phyloP scores from a whole-genome alignment of 805 yeast genomes.

The Cyberlindnera saturnus region DNA sequence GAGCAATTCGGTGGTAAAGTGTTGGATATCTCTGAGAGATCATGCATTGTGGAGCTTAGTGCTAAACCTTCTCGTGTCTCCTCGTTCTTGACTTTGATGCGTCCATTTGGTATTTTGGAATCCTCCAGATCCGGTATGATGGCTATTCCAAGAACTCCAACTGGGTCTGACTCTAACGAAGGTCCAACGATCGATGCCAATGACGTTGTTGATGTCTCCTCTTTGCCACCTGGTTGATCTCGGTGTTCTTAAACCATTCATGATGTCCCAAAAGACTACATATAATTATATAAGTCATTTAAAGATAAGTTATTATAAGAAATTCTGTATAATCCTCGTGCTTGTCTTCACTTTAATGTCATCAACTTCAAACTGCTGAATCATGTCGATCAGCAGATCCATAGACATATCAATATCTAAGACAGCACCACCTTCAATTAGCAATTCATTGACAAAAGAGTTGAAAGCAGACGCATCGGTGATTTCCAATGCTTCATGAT shows the following conservation, averaged over 20 bases:
- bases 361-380: constrained; percentile 30
- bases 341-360: constrained; percentile 23
- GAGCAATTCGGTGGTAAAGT: constrained; percentile 89
- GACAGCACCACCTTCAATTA: constrained; percentile 33
- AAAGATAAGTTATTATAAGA: neutral
- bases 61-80: constrained; percentile 91
- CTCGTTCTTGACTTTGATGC: constrained; percentile 79
- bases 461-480: constrained; percentile 35
- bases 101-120: constrained; percentile 95
- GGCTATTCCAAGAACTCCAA: constrained; percentile 95
- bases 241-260: neutral
- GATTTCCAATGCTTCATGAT: constrained; percentile 38
- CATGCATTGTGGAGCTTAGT: constrained; percentile 87
- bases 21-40: constrained; percentile 87
- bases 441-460: constrained; percentile 35
- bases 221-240: constrained; percentile 90
- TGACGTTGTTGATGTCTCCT: constrained; percentile 79
- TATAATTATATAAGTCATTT: neutral
- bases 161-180: constrained; percentile 40
- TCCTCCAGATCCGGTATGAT: constrained; percentile 98
- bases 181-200: constrained; percentile 46
- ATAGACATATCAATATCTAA: constrained; percentile 32
- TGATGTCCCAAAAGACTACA: neutral
- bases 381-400: constrained; percentile 28
- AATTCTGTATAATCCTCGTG: constrained; percentile 17